Evolutionary conservation across 495 filamentous ascomycete genomes (phyloP), one percentile per base, ranked within the genome.

Genomic region (Lasiosphaeria ovina): DNA sequence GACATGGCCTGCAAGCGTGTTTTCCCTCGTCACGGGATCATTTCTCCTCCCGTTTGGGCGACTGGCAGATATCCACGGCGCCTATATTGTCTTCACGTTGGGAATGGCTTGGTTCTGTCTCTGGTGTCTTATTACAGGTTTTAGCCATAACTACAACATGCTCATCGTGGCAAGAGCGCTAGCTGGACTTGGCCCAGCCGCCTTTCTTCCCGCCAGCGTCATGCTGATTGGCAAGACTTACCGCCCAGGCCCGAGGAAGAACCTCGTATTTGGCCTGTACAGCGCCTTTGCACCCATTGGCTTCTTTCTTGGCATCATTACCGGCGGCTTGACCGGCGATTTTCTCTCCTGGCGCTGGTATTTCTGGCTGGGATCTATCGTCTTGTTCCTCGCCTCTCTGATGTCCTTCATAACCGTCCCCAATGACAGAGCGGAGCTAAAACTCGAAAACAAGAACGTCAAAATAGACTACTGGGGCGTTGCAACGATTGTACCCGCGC

Each of bases 231-330:
- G 90, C 3, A 89, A 85, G 66, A 84, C 84, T 3, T 96, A 96
- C 67, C 81, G 92, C 6, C 92, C 92, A 0, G 92, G 91, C 0
- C 90, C 90, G 6, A 78, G 92, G 10, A 96, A 96, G 75, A 96
- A 96, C 66, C 62, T 94, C 12, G 83, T 94, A 0, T 96, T 95
- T 69, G 85, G 85, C 48, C 72, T 94, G 0, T 95, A 93, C 70
- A 89, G 91, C 1, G 89, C 87, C 0, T 85, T 85, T 61, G 90
- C 91, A 0, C 85, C 87, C 0, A 62, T 93, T 0, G 92, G 92
- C 0, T 95, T 96, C 75, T 95, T 90, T 63, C 67, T 83, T 8
- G 92, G 92, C 1, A 90, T 95, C 50, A 90, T 94, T 69, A 83
- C 92, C 54, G 89, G 90, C 6, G 92, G 91, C 0, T 33, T 91